Conservation (phyloP, 164 flowering plant species). For the Liriodendron chinense region DNA sequence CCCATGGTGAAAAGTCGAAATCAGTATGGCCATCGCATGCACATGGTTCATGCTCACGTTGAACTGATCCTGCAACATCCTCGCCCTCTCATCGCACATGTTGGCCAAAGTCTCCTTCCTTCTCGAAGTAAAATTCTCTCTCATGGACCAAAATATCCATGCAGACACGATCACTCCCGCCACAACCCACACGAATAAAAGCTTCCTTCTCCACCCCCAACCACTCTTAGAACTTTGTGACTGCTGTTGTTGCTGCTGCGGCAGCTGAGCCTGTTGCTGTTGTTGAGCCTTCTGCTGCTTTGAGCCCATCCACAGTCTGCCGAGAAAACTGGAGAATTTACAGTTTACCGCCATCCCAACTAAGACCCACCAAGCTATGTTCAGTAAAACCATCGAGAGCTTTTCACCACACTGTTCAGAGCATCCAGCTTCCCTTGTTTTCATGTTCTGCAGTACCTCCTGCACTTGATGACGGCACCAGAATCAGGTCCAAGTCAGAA, state of each 20-base stretch:
- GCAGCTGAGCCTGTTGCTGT: slow-evolving; percentile 22
- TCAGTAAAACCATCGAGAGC: slow-evolving; percentile 22
- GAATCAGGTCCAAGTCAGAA: background rate
- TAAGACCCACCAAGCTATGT: slow-evolving; percentile 43
- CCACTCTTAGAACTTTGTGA: slow-evolving; percentile 33
- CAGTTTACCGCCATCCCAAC: slow-evolving; percentile 36
- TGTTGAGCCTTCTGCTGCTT: slow-evolving; percentile 22
- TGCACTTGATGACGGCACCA: background rate
- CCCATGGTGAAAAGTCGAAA: slow-evolving; percentile 89
- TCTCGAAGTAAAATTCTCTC: slow-evolving; percentile 28
- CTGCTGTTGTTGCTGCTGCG: slow-evolving; percentile 38
- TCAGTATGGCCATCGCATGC: slow-evolving; percentile 83
- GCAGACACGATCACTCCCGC: slow-evolving; percentile 43
- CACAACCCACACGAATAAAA: slow-evolving; percentile 47
- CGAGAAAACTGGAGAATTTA: slow-evolving; percentile 20
- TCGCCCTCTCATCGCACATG: slow-evolving; percentile 96
- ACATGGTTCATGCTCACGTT: slow-evolving; percentile 97
- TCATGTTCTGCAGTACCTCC: slow-evolving; percentile 21
- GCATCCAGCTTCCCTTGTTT: slow-evolving; percentile 7
- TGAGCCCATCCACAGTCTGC: slow-evolving; percentile 24
- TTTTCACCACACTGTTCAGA: slow-evolving; percentile 19
- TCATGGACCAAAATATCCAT: slow-evolving; percentile 54
- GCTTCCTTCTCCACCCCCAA: slow-evolving; percentile 68
- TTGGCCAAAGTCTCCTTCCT: slow-evolving; percentile 64
- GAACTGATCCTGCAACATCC: slow-evolving; percentile 97